Conservation (phyloP, 2,329 filamentous ascomycete genomes). For the Penicillium sp. region DNA sequence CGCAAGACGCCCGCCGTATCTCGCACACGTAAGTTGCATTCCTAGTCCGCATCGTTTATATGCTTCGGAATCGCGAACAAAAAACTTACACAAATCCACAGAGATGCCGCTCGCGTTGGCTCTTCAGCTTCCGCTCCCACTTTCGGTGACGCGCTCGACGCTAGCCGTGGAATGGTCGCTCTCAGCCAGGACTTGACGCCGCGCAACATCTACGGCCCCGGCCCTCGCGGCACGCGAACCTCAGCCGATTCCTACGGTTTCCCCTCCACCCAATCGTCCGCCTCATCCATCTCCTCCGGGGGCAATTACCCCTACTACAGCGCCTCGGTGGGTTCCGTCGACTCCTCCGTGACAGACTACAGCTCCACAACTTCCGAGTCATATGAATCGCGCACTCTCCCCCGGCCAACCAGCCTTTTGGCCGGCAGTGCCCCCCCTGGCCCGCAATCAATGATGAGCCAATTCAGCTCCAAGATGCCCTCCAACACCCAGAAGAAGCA, state of each 20-base stretch:
- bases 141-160: conserved; percentile 87
- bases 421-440: conserved; percentile 69
- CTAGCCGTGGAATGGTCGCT: conserved; percentile 89
- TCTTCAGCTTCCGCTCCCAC: conserved; percentile 54
- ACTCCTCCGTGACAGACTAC: conserved; percentile 86
- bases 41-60: background rate
- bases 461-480: conserved; percentile 95
- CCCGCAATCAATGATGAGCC: conserved; percentile 96
- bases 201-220: conserved; percentile 80
- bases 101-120: conserved; percentile 34
- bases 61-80: background rate
- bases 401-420: conserved; percentile 68
- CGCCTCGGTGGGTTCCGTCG: conserved; percentile 66
- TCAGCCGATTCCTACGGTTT: conserved; percentile 90
- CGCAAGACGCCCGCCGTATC: conserved; percentile 63
- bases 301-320: conserved; percentile 84
- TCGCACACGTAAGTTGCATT: conserved; percentile 75
- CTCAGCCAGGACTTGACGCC: conserved; percentile 92
- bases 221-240: conserved; percentile 63
- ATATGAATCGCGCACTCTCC: conserved; percentile 82
- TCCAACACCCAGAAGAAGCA: conserved; percentile 98
- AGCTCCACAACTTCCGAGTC: conserved; percentile 82
- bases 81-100: conserved; percentile 22
- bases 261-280: conserved; percentile 81
- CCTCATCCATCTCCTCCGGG: conserved; percentile 85